These are phyloP conservation scores for Periconia sp. DNA, from an alignment of 2,329 filamentous ascomycete species.

Conservation along the genomic window DNA sequence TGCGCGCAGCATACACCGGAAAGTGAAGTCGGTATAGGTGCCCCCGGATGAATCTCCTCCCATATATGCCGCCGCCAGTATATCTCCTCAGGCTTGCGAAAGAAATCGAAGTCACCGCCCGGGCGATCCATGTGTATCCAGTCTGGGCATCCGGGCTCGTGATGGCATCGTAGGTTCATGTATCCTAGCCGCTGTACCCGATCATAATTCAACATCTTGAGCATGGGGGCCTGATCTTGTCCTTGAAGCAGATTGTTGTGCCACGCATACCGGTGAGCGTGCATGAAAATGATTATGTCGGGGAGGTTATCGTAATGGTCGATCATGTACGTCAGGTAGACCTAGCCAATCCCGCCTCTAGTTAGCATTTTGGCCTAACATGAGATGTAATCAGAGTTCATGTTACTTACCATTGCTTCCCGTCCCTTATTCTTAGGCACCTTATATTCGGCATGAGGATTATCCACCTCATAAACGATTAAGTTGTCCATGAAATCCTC, in stretches of 20 bases:
- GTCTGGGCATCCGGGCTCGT: conserved; percentile 64
- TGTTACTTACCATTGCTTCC: conserved; percentile 59
- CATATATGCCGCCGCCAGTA: conserved; percentile 41
- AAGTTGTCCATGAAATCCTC: conserved; percentile 43
- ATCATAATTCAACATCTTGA: conserved; percentile 58
- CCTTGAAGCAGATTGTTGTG: conserved; percentile 64
- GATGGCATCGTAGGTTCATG: conserved; percentile 66
- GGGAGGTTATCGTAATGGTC: conserved; percentile 66
- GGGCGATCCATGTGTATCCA: conserved; percentile 59
- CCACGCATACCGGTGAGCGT: conserved; percentile 61
- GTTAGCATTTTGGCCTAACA: conserved; percentile 1
- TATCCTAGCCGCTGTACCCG: conserved; percentile 61
- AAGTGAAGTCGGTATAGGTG: conserved; percentile 39
- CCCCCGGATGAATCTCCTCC: conserved; percentile 52
- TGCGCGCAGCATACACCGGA: conserved; percentile 62
- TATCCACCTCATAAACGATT: conserved; percentile 61
- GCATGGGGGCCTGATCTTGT: conserved; percentile 57
- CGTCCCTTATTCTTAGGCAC: conserved; percentile 66
- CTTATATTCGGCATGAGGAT: conserved; percentile 55
- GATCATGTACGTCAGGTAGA: conserved; percentile 67
- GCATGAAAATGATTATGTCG: conserved; percentile 66
- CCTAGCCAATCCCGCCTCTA: conserved; percentile 25
- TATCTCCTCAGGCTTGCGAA: conserved; percentile 48
- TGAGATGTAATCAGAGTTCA: neutral
- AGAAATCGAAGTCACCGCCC: conserved; percentile 47